These are phyloP conservation scores for Chenopodium suecicum DNA, from an alignment of 148 eudicot genomes.

Conservation along the genomic window DNA sequence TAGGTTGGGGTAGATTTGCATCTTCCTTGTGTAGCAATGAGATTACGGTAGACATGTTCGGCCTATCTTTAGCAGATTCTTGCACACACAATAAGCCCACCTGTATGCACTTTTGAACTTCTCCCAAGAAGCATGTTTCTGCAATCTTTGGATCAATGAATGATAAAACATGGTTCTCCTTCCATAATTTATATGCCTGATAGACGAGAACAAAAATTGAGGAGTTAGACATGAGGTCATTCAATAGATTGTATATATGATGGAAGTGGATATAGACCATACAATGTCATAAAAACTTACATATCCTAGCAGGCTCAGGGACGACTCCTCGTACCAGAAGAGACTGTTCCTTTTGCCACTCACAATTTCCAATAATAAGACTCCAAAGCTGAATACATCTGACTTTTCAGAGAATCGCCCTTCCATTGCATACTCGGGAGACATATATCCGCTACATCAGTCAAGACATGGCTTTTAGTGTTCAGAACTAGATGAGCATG, in stretches of 20 bases:
- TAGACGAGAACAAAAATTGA: too few species aligned
- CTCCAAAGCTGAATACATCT: constrained; percentile 57
- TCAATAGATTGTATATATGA: too few species aligned
- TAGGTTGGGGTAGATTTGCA: constrained; percentile 17
- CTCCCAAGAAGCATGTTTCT: too few species aligned
- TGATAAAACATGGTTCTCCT: too few species aligned
- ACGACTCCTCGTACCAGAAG: constrained; percentile 20
- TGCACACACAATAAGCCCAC: too few species aligned
- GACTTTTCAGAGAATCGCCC: constrained; percentile 57
- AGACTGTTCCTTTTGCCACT: constrained; percentile 35
- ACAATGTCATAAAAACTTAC: constrained; percentile 41
- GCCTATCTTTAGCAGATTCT: too few species aligned
- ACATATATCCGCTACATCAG: background rate
- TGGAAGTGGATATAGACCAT: constrained; percentile 16
- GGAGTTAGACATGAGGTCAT: too few species aligned
- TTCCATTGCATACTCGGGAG: constrained; percentile 59
- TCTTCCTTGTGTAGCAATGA: constrained; percentile 6
- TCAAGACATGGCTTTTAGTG: constrained; percentile 15
- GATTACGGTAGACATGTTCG: too few species aligned
- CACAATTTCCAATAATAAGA: constrained; percentile 43
- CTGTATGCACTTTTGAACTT: too few species aligned
- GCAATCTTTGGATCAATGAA: too few species aligned
- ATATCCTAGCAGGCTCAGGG: constrained; percentile 28
- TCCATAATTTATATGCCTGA: too few species aligned
- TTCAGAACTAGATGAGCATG: too few species aligned